Base-by-base conservation (phyloP, 2,329 filamentous ascomycete genomes). In the Parastagonospora nodorum region DNA sequence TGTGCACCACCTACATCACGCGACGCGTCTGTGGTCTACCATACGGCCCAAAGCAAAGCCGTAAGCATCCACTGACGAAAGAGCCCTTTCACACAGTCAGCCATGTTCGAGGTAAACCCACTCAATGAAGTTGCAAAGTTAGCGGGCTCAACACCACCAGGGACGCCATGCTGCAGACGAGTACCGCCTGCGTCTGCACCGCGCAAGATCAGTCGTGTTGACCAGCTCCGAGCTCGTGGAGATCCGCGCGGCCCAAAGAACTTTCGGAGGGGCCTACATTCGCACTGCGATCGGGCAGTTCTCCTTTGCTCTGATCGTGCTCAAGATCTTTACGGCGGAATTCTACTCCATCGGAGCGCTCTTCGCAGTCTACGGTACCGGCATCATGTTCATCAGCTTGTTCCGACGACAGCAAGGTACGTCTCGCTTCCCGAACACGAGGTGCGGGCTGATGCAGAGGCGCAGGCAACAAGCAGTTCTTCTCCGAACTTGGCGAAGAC, bases 341-440 rank as follows among this genome's bases (percentile, higher is more conserved):
- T 97, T 99, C 79, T 97, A 97, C 76, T 86, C 88, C 61, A 96
- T 97, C 57, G 94, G 94, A n/a, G 94, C 94, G 6, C 81, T 99
- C 29, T 97, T 97, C 71, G 92, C 94, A 37, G 87, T 91, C 42
- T 97, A 97, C 69, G 94, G 93, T 10, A 86, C 88, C 3, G 90
- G 90, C 6, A 84, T 99, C 41, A 79, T 97, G 68, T 80, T 90
- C 24, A 90, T 95, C 52, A 89, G 91, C 63, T 79, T 91, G 46
- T 95, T 95, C 75, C 84, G 94, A 50, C 86, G 94, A 46, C 90
- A 92, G 69, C 90, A 97, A 75, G 92, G 69, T 71, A 31, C 24
- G 60, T 41, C 9, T 14, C 24, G 30, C 28, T 14, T 31, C 15
- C 16, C 8, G 38, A 47, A 39, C 16, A 36, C 42, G 24, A 42